Percentiles rank a stretch among this genome's conserved stretches.
Evolutionary conservation across 225 moss, liverwort and hornwort genomes (phyloP).

Genomic region (Neckera pumila): DNA sequence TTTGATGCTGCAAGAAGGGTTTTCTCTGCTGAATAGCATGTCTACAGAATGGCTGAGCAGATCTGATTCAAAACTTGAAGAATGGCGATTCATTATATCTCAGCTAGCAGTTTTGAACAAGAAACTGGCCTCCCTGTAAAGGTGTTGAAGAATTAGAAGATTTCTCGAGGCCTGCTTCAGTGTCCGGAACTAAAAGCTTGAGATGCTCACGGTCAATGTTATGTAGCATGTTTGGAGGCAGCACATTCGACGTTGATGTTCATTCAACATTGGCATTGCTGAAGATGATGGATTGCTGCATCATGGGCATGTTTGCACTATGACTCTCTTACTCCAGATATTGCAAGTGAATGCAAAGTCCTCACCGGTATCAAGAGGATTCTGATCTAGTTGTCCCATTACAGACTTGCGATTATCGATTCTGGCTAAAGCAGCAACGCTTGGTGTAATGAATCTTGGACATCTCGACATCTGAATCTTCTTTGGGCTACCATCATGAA

Average conservation of each 20-base stretch:
- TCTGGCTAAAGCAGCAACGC: background rate
- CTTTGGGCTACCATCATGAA: background rate
- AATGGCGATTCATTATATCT: slow-evolving; percentile 33
- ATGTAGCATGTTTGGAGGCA: background rate
- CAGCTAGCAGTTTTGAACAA: slow-evolving; percentile 38
- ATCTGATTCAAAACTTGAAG: slow-evolving; percentile 21
- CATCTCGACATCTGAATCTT: background rate
- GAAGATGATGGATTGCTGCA: background rate
- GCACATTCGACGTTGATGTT: background rate
- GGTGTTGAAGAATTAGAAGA: background rate
- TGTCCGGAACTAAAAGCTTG: background rate
- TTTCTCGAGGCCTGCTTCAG: background rate
- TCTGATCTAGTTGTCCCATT: background rate
- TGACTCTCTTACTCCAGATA: background rate
- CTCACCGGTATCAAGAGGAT: background rate
- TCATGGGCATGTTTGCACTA: background rate
- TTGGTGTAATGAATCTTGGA: background rate
- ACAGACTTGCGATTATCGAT: background rate
- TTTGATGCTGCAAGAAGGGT: slow-evolving; percentile 51
- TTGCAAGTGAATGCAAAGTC: background rate
- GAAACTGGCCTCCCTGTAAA: slow-evolving; percentile 27
- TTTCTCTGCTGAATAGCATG: slow-evolving; percentile 18
- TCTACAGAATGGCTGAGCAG: slow-evolving; percentile 34
- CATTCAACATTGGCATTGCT: background rate
- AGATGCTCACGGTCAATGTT: background rate